Evolutionary conservation across 164 flowering plant genomes (phyloP).

Genomic region (Vitis vinifera): ASM3070453v1 NC_081817.1:206501-207000

Average conservation of each 20-base stretch:
- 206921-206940: constrained; percentile 23
- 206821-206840: constrained; percentile 6
- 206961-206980: constrained; percentile 20
- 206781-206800: not conserved
- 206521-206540: too few species aligned
- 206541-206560: too few species aligned
- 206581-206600: too few species aligned
- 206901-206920: not conserved
- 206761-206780: not conserved
- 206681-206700: not conserved
- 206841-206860: constrained; percentile 34
- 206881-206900: constrained; percentile 16
- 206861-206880: constrained; percentile 7
- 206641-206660: too few species aligned
- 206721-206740: not conserved
- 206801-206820: not conserved
- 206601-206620: too few species aligned
- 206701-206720: not conserved
- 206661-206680: not conserved
- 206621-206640: too few species aligned
- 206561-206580: too few species aligned
- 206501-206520: too few species aligned
- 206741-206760: not conserved
- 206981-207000: constrained; percentile 5
- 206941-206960: constrained; percentile 7